A percentile compares a stretch with the other conserved stretches of the same genome.
These are phyloP conservation scores for Xylaria nigripes DNA, from an alignment of 495 filamentous ascomycete genomes.

Conservation along the genomic window DNA sequence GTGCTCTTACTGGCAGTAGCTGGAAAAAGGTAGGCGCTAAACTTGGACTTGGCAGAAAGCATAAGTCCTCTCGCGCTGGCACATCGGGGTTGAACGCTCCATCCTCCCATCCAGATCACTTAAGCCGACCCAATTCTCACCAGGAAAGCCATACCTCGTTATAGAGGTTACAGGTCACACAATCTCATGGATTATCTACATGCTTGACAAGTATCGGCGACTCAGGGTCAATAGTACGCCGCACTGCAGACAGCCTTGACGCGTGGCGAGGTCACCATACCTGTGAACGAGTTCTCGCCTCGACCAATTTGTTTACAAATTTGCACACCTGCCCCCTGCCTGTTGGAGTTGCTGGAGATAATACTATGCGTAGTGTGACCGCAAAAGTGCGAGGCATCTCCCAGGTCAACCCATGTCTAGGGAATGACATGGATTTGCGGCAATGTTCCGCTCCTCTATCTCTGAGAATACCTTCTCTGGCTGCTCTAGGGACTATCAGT, in stretches of 20 bases:
- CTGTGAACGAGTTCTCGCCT: slow-evolving; percentile 32
- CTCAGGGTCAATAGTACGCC: slow-evolving; percentile 17
- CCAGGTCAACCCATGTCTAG: slow-evolving; percentile 14
- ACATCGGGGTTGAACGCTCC: slow-evolving; percentile 27
- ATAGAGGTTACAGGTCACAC: slow-evolving; percentile 50
- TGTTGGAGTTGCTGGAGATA: slow-evolving; percentile 20
- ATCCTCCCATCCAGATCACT: slow-evolving; percentile 27
- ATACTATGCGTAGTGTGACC: slow-evolving; percentile 43
- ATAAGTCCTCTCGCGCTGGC: slow-evolving; percentile 28
- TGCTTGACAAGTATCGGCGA: slow-evolving; percentile 15
- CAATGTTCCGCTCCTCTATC: slow-evolving; percentile 20
- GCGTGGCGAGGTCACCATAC: slow-evolving; percentile 42
- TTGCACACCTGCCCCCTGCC: slow-evolving; percentile 19
- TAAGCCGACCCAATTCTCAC: slow-evolving; percentile 17
- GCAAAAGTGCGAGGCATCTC: slow-evolving; percentile 36
- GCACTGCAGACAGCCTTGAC: slow-evolving; percentile 8
- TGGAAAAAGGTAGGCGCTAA: slow-evolving; percentile 86
- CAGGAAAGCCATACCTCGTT: slow-evolving; percentile 31
- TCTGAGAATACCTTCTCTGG: slow-evolving; percentile 32
- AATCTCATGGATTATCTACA: slow-evolving; percentile 29
- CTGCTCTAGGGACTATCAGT: slow-evolving; percentile 21
- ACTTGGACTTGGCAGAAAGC: slow-evolving; percentile 59
- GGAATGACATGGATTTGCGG: slow-evolving; percentile 23
- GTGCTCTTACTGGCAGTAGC: slow-evolving; percentile 44
- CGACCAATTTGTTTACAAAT: slow-evolving; percentile 22